A percentile compares a stretch with the other conserved stretches of the same genome.
Evolutionary conservation across 2,329 filamentous ascomycete species (phyloP).

Genomic region (Amauroascus niger): DNA sequence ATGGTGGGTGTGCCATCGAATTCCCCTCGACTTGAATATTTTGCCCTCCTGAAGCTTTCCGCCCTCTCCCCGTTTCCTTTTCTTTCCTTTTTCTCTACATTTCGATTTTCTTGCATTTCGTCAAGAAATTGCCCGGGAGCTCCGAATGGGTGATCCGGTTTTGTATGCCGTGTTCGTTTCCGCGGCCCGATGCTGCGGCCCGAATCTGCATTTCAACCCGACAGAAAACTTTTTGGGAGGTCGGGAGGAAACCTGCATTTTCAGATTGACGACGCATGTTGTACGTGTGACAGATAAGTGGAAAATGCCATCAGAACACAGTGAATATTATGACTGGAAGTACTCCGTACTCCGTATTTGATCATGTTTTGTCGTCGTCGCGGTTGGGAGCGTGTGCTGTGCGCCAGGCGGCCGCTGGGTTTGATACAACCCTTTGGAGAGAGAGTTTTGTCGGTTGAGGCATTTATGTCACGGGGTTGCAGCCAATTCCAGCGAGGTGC

Average conservation of each 20-base stretch:
- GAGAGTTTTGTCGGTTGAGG: background rate
- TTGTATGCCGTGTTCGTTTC: background rate
- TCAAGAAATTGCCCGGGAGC: too few relatives aligned
- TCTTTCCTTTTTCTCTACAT: background rate
- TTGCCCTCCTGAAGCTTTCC: background rate
- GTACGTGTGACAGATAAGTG: background rate
- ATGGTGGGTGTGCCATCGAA: background rate
- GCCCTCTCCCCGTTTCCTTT: too few relatives aligned
- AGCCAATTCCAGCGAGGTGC: background rate
- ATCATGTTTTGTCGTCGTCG: background rate
- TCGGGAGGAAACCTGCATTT: background rate
- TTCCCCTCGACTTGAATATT: background rate
- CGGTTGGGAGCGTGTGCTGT: background rate
- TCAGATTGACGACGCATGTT: background rate
- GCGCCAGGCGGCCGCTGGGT: too few relatives aligned
- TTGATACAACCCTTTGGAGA: too few relatives aligned
- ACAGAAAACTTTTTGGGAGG: background rate
- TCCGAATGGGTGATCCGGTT: background rate
- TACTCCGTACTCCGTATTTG: too few relatives aligned
- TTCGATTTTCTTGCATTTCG: background rate
- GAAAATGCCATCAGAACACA: too few relatives aligned
- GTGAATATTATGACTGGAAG: too few relatives aligned
- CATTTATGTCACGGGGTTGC: constrained; percentile 7
- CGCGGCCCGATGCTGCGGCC: constrained; percentile 3
- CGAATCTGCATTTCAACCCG: background rate